These are phyloP conservation scores for Mycocentrospora acerina DNA, from an alignment of 2,329 filamentous ascomycete species.

Conservation along the genomic window DNA sequence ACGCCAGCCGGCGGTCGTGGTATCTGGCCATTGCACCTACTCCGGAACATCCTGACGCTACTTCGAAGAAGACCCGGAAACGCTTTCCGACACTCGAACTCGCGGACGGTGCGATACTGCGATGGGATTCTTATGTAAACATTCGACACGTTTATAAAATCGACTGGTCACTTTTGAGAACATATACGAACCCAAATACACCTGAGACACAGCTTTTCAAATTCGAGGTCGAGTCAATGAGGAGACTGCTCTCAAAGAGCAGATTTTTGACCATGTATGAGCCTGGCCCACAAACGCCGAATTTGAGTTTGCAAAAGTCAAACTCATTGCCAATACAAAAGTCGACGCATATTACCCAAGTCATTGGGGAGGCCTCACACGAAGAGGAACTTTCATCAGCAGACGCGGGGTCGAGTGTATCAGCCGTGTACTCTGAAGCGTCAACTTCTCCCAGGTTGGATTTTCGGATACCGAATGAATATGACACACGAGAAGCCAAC, in stretches of 20 bases:
- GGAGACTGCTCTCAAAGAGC: slow-evolving; percentile 26
- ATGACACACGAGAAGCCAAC: slow-evolving; percentile 1
- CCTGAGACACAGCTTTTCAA: slow-evolving; percentile 15
- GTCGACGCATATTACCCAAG: neutral
- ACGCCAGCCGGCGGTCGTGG: slow-evolving; percentile 32
- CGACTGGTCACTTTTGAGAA: slow-evolving; percentile 27
- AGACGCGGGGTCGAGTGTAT: slow-evolving; percentile 1
- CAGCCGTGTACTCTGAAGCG: neutral
- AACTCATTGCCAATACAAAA: slow-evolving; percentile 1
- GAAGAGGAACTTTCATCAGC: neutral
- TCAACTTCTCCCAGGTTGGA: slow-evolving; percentile 1
- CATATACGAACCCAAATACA: slow-evolving; percentile 29
- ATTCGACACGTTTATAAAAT: slow-evolving; percentile 38
- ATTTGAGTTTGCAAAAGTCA: slow-evolving; percentile 1
- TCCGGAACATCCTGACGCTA: slow-evolving; percentile 34
- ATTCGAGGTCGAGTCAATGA: slow-evolving; percentile 30
- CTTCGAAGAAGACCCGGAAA: slow-evolving; percentile 34
- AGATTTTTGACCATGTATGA: slow-evolving; percentile 32
- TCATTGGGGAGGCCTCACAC: neutral
- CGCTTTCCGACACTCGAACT: slow-evolving; percentile 32
- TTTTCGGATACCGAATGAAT: slow-evolving; percentile 5
- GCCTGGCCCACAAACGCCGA: slow-evolving; percentile 20
- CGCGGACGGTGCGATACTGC: slow-evolving; percentile 21
- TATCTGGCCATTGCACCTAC: slow-evolving; percentile 38
- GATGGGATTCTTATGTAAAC: slow-evolving; percentile 39